A percentile compares a stretch with the other conserved stretches of the same genome.
Conservation (phyloP, 2,329 filamentous ascomycete species). For the Paracorniculantispora psalliotae region DNA sequence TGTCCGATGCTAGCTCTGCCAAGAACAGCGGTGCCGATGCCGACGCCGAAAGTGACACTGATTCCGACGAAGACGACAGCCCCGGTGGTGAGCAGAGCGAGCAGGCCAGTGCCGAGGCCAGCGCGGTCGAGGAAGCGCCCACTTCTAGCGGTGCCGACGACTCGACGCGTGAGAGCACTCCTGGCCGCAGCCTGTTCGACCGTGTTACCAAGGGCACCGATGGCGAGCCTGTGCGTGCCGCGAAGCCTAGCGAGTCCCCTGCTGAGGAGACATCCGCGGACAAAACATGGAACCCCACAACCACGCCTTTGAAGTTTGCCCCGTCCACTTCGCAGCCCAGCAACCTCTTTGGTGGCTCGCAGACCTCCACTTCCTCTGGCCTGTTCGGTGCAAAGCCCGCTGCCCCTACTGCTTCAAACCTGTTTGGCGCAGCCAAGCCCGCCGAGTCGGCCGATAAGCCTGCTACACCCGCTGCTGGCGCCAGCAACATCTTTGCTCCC, state of each 20-base stretch:
- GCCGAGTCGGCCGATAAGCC: constrained; percentile 12
- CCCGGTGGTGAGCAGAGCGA: constrained; percentile 40
- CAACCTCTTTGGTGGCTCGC: constrained; percentile 27
- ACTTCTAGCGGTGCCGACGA: constrained; percentile 19
- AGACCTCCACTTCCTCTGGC: constrained; percentile 13
- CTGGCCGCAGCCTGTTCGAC: constrained; percentile 50
- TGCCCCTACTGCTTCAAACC: not conserved
- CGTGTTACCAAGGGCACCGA: constrained; percentile 47
- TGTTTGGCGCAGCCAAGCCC: not conserved
- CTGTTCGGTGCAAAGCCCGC: constrained; percentile 16
- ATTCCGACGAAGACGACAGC: constrained; percentile 38
- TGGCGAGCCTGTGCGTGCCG: constrained; percentile 44
- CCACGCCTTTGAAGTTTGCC: constrained; percentile 52
- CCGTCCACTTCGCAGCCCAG: constrained; percentile 26
- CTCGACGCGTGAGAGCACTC: constrained; percentile 38
- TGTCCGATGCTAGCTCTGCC: constrained; percentile 51
- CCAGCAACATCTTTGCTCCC: constrained; percentile 31
- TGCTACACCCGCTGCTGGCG: constrained; percentile 18
- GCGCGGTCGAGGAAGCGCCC: constrained; percentile 36
- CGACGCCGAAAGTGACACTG: constrained; percentile 42
- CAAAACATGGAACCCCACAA: constrained; percentile 41
- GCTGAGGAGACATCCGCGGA: constrained; percentile 27
- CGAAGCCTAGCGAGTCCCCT: constrained; percentile 16
- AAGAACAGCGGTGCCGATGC: constrained; percentile 49
- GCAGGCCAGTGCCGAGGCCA: constrained; percentile 38